phyloP scores from a whole-genome alignment of 306 rosid species.

The Dalbergia cochinchinensis region DNA sequence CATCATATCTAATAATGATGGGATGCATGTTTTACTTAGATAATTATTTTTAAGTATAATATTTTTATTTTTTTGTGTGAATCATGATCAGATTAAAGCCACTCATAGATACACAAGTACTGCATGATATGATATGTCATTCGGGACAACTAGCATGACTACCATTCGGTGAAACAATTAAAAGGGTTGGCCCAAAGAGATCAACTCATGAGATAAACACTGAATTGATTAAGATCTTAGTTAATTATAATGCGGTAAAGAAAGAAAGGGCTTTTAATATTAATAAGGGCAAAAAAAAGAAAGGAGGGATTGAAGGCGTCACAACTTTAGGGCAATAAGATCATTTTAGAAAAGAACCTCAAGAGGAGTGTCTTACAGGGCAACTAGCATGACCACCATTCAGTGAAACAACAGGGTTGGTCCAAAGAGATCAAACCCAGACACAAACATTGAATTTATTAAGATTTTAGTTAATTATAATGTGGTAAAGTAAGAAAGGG shows the following conservation, averaged over 20 bases:
- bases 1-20: too few relatives aligned
- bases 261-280: background rate
- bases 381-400: constrained; percentile 40
- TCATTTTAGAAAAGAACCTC: constrained; percentile 55
- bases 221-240: background rate
- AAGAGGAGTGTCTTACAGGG: background rate
- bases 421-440: background rate
- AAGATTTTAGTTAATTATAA: constrained; percentile 16
- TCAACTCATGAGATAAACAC: background rate
- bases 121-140: constrained; percentile 42
- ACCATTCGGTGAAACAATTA: constrained; percentile 41
- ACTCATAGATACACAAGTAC: constrained; percentile 28
- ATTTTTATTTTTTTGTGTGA: background rate
- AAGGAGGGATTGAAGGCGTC: constrained; percentile 55
- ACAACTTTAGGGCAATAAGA: constrained; percentile 66
- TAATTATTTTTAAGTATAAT: too few relatives aligned
- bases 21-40: too few relatives aligned
- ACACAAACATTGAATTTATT: background rate
- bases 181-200: constrained; percentile 35
- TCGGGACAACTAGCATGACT: constrained; percentile 40
- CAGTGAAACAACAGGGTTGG: constrained; percentile 45
- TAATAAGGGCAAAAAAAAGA: constrained; percentile 10
- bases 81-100: constrained; percentile 4
- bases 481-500: constrained; percentile 27
- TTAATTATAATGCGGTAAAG: constrained; percentile 34